These are phyloP conservation scores for Xylaria curta DNA, from an alignment of 495 filamentous ascomycete genomes.

Conservation along the genomic window DNA sequence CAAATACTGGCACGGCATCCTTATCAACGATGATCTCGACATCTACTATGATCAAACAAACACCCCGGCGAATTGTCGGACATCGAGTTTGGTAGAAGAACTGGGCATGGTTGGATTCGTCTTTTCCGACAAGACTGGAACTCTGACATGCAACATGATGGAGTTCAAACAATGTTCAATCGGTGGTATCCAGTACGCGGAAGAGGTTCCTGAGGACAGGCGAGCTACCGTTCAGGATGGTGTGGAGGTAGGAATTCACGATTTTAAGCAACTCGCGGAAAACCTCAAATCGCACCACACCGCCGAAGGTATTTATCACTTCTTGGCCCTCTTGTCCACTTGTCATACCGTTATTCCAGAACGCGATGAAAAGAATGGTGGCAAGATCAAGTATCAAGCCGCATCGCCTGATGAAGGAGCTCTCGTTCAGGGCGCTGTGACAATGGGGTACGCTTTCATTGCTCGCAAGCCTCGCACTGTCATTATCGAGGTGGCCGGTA, in stretches of 20 bases:
- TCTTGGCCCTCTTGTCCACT: constrained; percentile 83
- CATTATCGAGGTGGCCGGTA: constrained; percentile 73
- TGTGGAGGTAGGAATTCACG: constrained; percentile 80
- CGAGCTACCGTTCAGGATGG: constrained; percentile 78
- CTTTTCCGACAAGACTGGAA: constrained; percentile 99
- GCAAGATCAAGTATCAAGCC: constrained; percentile 94
- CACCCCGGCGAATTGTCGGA: constrained; percentile 93
- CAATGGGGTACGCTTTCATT: constrained; percentile 85
- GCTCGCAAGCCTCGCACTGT: constrained; percentile 89
- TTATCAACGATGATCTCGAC: constrained; percentile 96
- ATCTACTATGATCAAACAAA: constrained; percentile 97
- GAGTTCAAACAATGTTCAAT: constrained; percentile 97
- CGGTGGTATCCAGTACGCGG: constrained; percentile 90
- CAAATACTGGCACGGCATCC: constrained; percentile 95
- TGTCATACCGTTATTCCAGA: constrained; percentile 99
- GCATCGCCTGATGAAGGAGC: constrained; percentile 98
- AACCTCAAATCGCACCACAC: constrained; percentile 76
- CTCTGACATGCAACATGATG: constrained; percentile 99
- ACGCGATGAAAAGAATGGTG: constrained; percentile 72
- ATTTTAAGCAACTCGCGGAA: constrained; percentile 77
- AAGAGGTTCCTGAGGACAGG: constrained; percentile 91
- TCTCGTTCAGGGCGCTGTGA: constrained; percentile 87
- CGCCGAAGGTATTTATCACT: constrained; percentile 80
- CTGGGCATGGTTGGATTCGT: constrained; percentile 98
- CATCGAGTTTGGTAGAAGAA: constrained; percentile 95